Evolutionary conservation across 2,329 filamentous ascomycete genomes (phyloP).

Genomic region (Ophiocordyceps camponoti-floridani): DNA sequence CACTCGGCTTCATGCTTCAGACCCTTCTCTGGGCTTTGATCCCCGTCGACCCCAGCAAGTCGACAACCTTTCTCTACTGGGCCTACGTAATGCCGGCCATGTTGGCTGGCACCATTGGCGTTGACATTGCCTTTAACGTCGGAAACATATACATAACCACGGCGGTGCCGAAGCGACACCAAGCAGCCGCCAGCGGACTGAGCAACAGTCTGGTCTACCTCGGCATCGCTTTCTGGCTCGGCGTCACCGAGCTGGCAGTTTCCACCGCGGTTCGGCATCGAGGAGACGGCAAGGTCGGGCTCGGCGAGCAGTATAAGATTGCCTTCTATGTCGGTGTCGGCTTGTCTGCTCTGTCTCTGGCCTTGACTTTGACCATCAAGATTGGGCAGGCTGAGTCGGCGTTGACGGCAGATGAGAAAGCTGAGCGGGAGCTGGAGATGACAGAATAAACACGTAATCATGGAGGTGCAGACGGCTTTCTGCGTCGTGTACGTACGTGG

Average conservation of each 20-base stretch:
- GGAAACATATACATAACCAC: slow-evolving; percentile 66
- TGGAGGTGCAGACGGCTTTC: too few relatives aligned
- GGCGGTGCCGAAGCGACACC: slow-evolving; percentile 43
- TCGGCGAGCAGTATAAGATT: slow-evolving; percentile 38
- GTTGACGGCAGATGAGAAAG: slow-evolving; percentile 36
- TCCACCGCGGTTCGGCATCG: slow-evolving; percentile 22
- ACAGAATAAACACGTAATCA: too few relatives aligned
- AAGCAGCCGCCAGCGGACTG: slow-evolving; percentile 54
- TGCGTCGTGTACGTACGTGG: too few relatives aligned
- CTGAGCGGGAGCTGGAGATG: too few relatives aligned
- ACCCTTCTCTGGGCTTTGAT: slow-evolving; percentile 46
- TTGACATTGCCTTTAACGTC: slow-evolving; percentile 61
- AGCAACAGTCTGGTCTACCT: slow-evolving; percentile 56
- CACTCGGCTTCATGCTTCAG: slow-evolving; percentile 37
- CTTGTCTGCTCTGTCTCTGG: slow-evolving; percentile 29
- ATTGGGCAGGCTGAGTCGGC: slow-evolving; percentile 36
- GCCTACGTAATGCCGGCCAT: slow-evolving; percentile 55
- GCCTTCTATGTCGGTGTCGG: slow-evolving; percentile 50
- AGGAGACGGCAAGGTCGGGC: slow-evolving; percentile 13
- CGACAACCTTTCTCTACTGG: slow-evolving; percentile 37
- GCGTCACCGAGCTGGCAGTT: slow-evolving; percentile 47
- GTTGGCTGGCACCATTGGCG: slow-evolving; percentile 50
- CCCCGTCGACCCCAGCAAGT: slow-evolving; percentile 28
- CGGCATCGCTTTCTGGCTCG: slow-evolving; percentile 54
- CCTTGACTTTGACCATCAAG: slow-evolving; percentile 36